Conservation (phyloP, 208 protist genomes). For the Zelonia costaricensis region DNA sequence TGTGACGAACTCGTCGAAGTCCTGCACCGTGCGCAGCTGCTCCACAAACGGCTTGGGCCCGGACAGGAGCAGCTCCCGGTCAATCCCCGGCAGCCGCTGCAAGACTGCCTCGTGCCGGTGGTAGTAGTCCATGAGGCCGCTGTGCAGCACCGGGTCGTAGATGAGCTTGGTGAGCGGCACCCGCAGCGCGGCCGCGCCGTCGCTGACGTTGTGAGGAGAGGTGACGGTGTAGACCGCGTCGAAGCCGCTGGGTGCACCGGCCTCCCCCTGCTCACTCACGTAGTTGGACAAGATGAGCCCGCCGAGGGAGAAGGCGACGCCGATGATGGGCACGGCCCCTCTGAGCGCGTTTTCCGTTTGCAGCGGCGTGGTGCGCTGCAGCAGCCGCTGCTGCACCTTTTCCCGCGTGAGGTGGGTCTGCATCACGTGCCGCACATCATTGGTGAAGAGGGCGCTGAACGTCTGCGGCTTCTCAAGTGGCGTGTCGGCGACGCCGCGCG, state of each 20-base stretch:
- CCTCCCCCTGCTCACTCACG: slow-evolving; percentile 48
- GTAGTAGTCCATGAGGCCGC: slow-evolving; percentile 41
- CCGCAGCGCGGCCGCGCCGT: slow-evolving; percentile 26
- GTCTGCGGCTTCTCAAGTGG: slow-evolving; percentile 54
- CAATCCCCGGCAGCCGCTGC: slow-evolving; percentile 27
- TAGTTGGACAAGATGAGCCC: slow-evolving; percentile 67
- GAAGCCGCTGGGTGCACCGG: slow-evolving; percentile 15
- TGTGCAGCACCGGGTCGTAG: slow-evolving; percentile 30
- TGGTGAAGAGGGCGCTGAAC: slow-evolving; percentile 62
- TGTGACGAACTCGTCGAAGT: slow-evolving; percentile 54
- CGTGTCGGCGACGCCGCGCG: slow-evolving; percentile 59
- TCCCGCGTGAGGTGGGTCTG: slow-evolving; percentile 32
- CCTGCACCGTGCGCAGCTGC: slow-evolving; percentile 22
- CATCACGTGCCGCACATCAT: slow-evolving; percentile 58
- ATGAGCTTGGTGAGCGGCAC: slow-evolving; percentile 8
- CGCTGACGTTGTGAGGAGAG: slow-evolving; percentile 48
- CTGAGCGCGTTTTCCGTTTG: neutral
- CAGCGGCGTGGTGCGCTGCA: slow-evolving; percentile 11
- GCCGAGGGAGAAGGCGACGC: slow-evolving; percentile 62
- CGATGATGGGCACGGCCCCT: slow-evolving; percentile 44
- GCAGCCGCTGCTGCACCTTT: slow-evolving; percentile 6
- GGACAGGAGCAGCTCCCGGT: slow-evolving; percentile 27
- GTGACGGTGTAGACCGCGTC: slow-evolving; percentile 45
- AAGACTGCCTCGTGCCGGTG: slow-evolving; percentile 48
- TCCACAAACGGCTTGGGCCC: slow-evolving; percentile 18